Percentiles rank a stretch among this genome's conserved stretches.
These are phyloP conservation scores for Stereocaulon alpinum DNA, from an alignment of 495 filamentous ascomycete genomes.

Conservation along the genomic window DNA sequence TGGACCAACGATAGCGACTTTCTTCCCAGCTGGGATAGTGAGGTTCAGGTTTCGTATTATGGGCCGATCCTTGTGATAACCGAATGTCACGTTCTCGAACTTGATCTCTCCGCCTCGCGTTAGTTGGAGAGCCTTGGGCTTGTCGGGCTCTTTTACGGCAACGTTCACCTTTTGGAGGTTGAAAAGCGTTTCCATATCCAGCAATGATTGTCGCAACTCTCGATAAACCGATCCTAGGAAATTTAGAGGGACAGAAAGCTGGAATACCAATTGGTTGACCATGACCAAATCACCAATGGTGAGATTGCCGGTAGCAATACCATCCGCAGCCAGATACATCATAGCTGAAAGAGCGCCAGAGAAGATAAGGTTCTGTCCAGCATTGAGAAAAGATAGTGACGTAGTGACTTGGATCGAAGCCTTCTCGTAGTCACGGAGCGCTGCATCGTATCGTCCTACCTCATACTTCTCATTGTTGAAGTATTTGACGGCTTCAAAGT, in stretches of 20 bases:
- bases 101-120: constrained; percentile 74
- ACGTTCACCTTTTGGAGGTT: constrained; percentile 98
- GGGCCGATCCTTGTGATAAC: constrained; percentile 76
- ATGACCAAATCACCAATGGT: constrained; percentile 97
- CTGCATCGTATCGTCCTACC: constrained; percentile 78
- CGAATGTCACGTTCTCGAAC: constrained; percentile 93
- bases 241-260: constrained; percentile 91
- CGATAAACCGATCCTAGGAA: constrained; percentile 94
- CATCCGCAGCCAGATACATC: constrained; percentile 93
- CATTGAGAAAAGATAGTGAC: constrained; percentile 83
- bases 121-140: constrained; percentile 62
- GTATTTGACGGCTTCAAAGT: constrained; percentile 98
- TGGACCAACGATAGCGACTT: constrained; percentile 90
- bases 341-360: constrained; percentile 88
- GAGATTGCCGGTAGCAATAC: constrained; percentile 66
- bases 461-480: constrained; percentile 98
- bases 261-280: constrained; percentile 98
- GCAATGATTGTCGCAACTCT: constrained; percentile 82
- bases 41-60: constrained; percentile 78
- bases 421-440: constrained; percentile 77
- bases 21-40: constrained; percentile 89
- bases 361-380: constrained; percentile 98
- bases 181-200: constrained; percentile 98
- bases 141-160: constrained; percentile 61
- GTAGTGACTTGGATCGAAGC: constrained; percentile 95